Base-by-base conservation (phyloP, 1,284 basidiomycete species). In the Ganoderma meredithae region DNA sequence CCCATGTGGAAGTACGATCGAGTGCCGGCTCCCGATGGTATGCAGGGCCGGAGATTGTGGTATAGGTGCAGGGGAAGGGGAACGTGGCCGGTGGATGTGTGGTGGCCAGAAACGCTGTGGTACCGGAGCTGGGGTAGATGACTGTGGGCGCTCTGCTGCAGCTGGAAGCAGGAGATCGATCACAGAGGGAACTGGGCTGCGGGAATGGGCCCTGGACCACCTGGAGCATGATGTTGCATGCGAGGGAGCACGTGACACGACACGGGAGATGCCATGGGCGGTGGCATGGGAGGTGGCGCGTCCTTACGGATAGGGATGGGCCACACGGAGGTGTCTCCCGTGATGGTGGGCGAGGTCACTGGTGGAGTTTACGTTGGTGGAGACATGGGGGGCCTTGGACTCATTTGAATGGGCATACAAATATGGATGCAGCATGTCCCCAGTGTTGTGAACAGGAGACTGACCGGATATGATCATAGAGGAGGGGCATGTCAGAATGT, bases 261-360 rank as follows among this genome's bases (percentile, higher is more conserved):
- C 63, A 4, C 70, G 67, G 17, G 66, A 62, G 13, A 73, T 69
- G 3, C 70, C 71, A 13, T 72, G 72, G 43, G 72, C 68, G 33
- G 70, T 47, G 19, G 73, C 69, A 27, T 70, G 70, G 25, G 69
- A 62, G 8, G 66, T 66, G 7, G 69, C 49, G 27, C 63, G 65
- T 40, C 71, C 71, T n/a, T 71, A 70, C 13, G 68, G 69, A 19
- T 66, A 49, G 7, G 65, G 55, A 25, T 60, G 65, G 27, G 66
- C 62, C 3, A 66, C 64, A 4, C 63, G 59, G 10, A 64, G 15
- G 43, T 63, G 67, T n/a, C 68, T 63, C 33, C 67, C 55, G 33
- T 66, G 55, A 19, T n/a, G 59, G 41, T 59, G 60, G 10, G 66
- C 33, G 25, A 40, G 25, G 10, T 67, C 67, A 27, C 58, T 60